A percentile compares a stretch with the other conserved stretches of the same genome.
These are phyloP conservation scores for Tylopilus orsonianus DNA, from an alignment of 1,284 basidiomycete genomes.

Conservation along the genomic window DNA sequence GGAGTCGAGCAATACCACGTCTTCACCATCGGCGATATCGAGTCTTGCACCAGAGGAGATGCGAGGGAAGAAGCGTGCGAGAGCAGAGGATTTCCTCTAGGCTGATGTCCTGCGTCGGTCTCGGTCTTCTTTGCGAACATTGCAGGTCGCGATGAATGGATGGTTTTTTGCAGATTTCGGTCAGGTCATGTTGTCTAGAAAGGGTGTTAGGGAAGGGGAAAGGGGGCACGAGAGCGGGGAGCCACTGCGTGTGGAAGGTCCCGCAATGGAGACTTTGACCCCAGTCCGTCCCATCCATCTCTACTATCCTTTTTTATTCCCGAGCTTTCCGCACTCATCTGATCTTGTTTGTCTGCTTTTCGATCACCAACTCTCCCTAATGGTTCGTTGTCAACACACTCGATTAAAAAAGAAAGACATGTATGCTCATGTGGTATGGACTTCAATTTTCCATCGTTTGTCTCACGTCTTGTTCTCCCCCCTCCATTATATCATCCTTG, in stretches of 20 bases:
- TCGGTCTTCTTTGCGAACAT: constrained; percentile 29
- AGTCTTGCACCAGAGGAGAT: constrained; percentile 48
- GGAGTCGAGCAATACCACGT: constrained; percentile 33
- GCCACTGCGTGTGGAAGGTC: constrained; percentile 2
- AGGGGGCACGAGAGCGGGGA: no score
- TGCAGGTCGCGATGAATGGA: constrained; percentile 33
- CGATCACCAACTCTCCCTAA: constrained; percentile 14
- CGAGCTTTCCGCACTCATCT: constrained; percentile 26
- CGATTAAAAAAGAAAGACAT: constrained; percentile 12
- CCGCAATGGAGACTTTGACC: constrained; percentile 27
- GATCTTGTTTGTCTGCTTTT: constrained; percentile 12
- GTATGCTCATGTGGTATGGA: constrained; percentile 27
- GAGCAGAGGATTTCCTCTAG: constrained; percentile 77
- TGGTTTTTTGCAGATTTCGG: constrained; percentile 33
- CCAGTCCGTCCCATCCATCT: constrained; percentile 34
- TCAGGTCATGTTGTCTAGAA: constrained; percentile 21
- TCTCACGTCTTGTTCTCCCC: constrained; percentile 22
- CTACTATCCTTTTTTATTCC: constrained; percentile 24
- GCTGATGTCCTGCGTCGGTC: constrained; percentile 24
- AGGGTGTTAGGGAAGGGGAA: not conserved
- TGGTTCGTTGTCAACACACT: constrained; percentile 12
- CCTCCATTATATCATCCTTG: constrained; percentile 18
- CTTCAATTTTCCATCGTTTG: constrained; percentile 15
- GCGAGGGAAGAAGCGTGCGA: constrained; percentile 73
- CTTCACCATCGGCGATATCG: constrained; percentile 19